These are phyloP conservation scores for Magnusiomyces suaveolens DNA, from an alignment of 1,139 yeast genomes.

Conservation along the genomic window DNA sequence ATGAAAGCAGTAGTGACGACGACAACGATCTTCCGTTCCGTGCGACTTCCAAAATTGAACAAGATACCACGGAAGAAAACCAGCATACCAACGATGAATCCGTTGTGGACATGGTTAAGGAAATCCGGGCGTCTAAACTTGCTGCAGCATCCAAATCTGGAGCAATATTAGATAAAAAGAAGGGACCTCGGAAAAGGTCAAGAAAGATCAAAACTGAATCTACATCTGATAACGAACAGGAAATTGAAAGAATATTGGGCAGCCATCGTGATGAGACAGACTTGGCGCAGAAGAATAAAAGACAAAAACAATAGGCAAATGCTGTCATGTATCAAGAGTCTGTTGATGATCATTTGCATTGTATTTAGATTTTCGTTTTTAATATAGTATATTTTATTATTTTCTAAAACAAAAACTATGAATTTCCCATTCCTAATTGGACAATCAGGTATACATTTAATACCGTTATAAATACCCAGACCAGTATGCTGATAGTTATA, in stretches of 20 bases:
- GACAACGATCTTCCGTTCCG: background rate
- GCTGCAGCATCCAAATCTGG: background rate
- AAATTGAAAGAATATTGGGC: background rate
- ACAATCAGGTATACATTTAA: constrained; percentile 65
- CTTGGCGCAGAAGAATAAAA: background rate
- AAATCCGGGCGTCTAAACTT: background rate
- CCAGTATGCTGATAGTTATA: constrained; percentile 35
- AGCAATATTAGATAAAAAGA: background rate
- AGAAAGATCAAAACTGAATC: background rate
- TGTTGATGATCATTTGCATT: background rate
- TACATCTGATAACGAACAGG: background rate
- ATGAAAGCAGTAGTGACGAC: constrained; percentile 1
- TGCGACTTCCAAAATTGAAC: background rate
- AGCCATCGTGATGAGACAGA: background rate
- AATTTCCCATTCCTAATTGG: constrained; percentile 38
- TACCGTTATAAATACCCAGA: constrained; percentile 58
- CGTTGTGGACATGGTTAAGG: background rate
- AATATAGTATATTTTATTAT: background rate
- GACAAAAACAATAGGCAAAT: background rate
- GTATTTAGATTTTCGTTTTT: background rate
- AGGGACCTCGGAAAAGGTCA: background rate
- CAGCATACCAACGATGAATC: background rate
- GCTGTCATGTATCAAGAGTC: too few relatives aligned
- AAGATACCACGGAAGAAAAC: background rate
- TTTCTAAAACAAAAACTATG: background rate